Base-by-base conservation (phyloP, 1,284 basidiomycete genomes). In the Heterobasidion parviporum region DNA sequence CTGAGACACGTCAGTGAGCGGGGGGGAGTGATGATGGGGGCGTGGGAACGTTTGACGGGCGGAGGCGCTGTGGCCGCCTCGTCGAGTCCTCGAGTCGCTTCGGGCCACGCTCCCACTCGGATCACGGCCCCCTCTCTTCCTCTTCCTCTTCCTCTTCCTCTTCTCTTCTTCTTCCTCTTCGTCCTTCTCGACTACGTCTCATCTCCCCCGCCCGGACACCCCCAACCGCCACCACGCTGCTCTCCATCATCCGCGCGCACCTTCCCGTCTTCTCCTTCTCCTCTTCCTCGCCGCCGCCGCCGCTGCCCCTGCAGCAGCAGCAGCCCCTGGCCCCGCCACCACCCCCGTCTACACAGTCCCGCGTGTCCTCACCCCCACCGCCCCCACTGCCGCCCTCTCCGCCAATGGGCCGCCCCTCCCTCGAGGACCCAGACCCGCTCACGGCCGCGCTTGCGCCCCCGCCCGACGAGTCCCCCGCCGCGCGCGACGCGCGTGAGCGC, bases 381-480 rank as follows among this genome's bases (percentile, higher is more conserved):
- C 46, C 12, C 9, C 10, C 18, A 9, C 26, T 4, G 18, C 6
- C 18, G 2, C 47, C 48, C 12, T 32, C 35, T 14, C 14, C 45
- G 52, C 55, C 50, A 53, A 71, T 69, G 69, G 67, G 67, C 50
- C 65, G 64, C 55, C 51, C 60, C 32, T 54, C 60, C 55, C 72
- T 73, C 43, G 62, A 64, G 56, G 61, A 70, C 45, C 65, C 84
- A 0, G 61, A 70, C 45, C 65, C 84, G 0, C 68, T 86, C 41
- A 68, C 76, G 1, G 64, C 72, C 35, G 72, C 79, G 57, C 72
- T 77, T 15, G 67, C 72, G 0, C 80, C 83, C 0, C 82, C 83
- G 0, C 68, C 72, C 0, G 67, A 76, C 48, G 83, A 85, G 65
- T 73, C 72, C 6, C 62, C 68, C 0, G 70, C 73, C 7, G 69